Base-by-base conservation (phyloP, 2,329 filamentous ascomycete species). In the Claviceps sp. region DNA sequence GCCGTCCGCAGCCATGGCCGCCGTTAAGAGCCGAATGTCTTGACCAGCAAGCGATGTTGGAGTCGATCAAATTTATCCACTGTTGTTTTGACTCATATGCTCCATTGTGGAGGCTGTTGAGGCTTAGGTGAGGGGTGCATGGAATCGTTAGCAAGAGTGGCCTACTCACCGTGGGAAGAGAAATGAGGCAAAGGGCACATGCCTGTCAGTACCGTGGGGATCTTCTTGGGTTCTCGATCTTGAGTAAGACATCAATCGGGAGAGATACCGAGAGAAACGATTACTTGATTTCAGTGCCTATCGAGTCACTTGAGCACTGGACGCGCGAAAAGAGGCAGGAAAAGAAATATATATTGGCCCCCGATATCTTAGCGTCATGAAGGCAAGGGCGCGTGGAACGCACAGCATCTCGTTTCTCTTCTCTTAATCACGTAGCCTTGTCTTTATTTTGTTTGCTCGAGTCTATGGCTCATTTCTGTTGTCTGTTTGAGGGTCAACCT, bases 1-100 rank as follows among this genome's bases (percentile, higher is more conserved):
- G 82, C 88, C 65, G 86, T 88, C 67, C 86, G 90, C 75, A 94
- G 87, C 75, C 87, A 93, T 69, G 89, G 90, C 63, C 88, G 90
- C 71, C 89, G 89, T 72, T 95, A 90, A 74, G 52, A 42, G n/a
- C 8, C 14, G 26, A 40, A 24, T 50, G 24, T 48, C 38, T 50
- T 51, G 26, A 37, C 48, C 53, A 43, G 24, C 43, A 46, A 59
- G 55, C 58, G 55, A 59, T 60, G 55, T 60, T 61, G 57, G 54
- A 56, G 56, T 59, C 63, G 60, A 60, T 59, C 59, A 61, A 58
- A 58, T 56, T 52, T 42, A 57, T 56, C 57, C 55, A 57, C 50
- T 53, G 56, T 61, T 60, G 57, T 60, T 54, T 57, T 58, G 60
- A 34, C 58, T 57, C 57, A 55, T 56, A 53, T 52, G 58, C 58